These are phyloP conservation scores for Pseudovirgaria hyperparasitica DNA, from an alignment of 2,329 filamentous ascomycete species.

Conservation along the genomic window DNA sequence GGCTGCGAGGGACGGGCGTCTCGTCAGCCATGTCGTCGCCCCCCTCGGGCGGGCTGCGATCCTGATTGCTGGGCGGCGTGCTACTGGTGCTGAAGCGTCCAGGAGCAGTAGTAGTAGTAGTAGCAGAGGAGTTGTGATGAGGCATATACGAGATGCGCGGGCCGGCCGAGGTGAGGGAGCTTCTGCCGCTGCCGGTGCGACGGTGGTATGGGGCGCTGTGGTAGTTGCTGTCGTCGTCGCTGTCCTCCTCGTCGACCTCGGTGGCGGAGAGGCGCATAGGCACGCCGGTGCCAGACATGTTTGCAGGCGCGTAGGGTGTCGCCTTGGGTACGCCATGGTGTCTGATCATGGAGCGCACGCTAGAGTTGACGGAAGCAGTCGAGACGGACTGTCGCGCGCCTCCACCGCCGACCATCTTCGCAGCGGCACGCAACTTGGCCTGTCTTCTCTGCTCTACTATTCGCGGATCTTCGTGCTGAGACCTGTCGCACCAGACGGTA, in stretches of 20 bases:
- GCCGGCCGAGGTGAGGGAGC: constrained; percentile 42
- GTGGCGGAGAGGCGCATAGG: constrained; percentile 89
- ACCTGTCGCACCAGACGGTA: constrained; percentile 93
- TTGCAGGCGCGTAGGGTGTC: constrained; percentile 67
- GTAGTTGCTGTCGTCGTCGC: constrained; percentile 51
- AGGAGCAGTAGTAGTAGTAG: constrained; percentile 26
- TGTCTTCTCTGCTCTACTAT: constrained; percentile 70
- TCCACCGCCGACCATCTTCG: constrained; percentile 61
- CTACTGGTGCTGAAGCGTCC: constrained; percentile 38
- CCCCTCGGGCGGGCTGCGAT: constrained; percentile 19
- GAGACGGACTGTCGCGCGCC: constrained; percentile 27
- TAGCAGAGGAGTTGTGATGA: too few species aligned
- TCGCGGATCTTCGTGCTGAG: constrained; percentile 83
- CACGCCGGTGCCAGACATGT: constrained; percentile 65
- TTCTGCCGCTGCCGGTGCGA: constrained; percentile 61
- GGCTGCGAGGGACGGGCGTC: constrained; percentile 30
- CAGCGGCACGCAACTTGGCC: constrained; percentile 74
- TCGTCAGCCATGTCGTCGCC: constrained; percentile 29
- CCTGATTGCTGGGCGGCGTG: constrained; percentile 40
- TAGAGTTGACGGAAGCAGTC: constrained; percentile 23
- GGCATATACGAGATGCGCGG: constrained; percentile 23
- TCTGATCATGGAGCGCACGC: constrained; percentile 72
- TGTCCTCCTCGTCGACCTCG: constrained; percentile 82
- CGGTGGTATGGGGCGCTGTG: constrained; percentile 41
- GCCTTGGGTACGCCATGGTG: constrained; percentile 73